Conservation (phyloP, 352 stramenopile genomes). For the Globisporangium middletonii region DNA sequence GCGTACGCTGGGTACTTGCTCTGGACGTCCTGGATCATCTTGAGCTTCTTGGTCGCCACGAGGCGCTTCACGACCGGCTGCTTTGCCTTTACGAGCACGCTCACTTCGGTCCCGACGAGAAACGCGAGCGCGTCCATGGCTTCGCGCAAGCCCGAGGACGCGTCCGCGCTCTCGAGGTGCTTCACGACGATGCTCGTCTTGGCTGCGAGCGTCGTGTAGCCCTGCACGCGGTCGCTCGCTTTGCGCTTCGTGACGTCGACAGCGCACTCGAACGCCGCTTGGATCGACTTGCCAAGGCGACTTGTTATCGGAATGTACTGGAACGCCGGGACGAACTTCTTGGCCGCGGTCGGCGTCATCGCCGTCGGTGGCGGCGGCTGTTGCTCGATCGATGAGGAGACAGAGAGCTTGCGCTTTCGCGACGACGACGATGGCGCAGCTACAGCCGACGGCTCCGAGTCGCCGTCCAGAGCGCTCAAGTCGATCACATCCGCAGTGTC, state of each 20-base stretch:
- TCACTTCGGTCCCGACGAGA: constrained; percentile 4
- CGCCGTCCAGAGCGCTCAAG: constrained; percentile 1
- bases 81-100: constrained; percentile 11
- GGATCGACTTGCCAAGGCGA: constrained; percentile 5
- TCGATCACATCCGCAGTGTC: constrained; percentile 8
- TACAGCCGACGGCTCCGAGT: no score
- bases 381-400: constrained; percentile 8
- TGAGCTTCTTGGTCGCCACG: constrained; percentile 8
- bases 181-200: constrained; percentile 9
- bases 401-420: constrained; percentile 9
- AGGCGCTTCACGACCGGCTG: constrained; percentile 9
- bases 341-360: not conserved
- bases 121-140: constrained; percentile 9
- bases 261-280: constrained; percentile 7
- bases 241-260: constrained; percentile 11
- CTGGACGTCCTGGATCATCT: constrained; percentile 12
- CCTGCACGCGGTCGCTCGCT: constrained; percentile 9
- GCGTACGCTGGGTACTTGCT: constrained; percentile 8
- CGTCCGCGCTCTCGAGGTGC: constrained; percentile 5
- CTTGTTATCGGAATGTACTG: constrained; percentile 3
- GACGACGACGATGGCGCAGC: not conserved
- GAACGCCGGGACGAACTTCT: constrained; percentile 8
- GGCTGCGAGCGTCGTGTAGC: constrained; percentile 5
- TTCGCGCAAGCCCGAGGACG: constrained; percentile 1
- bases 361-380: not conserved